These are phyloP conservation scores for Pyracantha coccinea DNA, from an alignment of 331 rosid species.

Conservation along the genomic window DNA sequence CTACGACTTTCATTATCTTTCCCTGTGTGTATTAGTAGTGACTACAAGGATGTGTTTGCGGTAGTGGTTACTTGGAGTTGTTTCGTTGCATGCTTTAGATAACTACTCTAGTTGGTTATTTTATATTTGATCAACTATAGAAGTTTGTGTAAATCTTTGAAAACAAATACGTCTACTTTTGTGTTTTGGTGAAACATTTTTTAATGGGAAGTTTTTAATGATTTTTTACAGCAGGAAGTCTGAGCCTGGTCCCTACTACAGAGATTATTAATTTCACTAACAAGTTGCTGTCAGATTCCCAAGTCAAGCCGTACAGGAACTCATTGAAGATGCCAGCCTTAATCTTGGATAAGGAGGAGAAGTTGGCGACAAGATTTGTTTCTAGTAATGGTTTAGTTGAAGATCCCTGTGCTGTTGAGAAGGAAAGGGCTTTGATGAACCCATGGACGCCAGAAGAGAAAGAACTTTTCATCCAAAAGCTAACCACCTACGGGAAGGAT, in stretches of 20 bases:
- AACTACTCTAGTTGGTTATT: neutral
- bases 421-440: conserved; percentile 68
- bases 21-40: neutral
- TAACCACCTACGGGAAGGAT: conserved; percentile 63
- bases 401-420: conserved; percentile 84
- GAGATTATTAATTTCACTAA: conserved; percentile 47
- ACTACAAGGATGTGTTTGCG: too few relatives aligned
- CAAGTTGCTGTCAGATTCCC: conserved; percentile 67
- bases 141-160: neutral
- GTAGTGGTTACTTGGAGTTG: neutral
- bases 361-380: conserved; percentile 46
- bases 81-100: neutral
- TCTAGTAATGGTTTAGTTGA: conserved; percentile 81
- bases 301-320: conserved; percentile 39
- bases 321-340: conserved; percentile 85
- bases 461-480: conserved; percentile 61
- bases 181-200: neutral
- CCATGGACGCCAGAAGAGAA: conserved; percentile 81
- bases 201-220: neutral
- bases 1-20: neutral
- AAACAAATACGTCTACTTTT: neutral
- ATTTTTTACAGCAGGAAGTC: conserved; percentile 42
- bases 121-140: neutral
- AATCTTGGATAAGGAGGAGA: conserved; percentile 73
- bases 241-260: conserved; percentile 48